phyloP scores from a whole-genome alignment of 73 alveolate species.

The Paramecium caudatum region DNA sequence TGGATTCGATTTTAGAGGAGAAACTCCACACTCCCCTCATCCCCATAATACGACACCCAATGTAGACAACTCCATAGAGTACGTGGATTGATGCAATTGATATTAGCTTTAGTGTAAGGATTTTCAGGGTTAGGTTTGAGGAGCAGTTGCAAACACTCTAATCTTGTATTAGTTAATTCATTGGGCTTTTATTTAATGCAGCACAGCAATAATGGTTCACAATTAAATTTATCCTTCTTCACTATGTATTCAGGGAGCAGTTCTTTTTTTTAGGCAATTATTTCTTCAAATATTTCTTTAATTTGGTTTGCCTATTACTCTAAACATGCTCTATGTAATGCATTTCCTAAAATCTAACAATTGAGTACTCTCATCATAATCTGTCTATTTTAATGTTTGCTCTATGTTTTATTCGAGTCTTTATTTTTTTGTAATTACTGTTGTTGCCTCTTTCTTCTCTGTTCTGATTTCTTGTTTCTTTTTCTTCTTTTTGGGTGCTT shows the following conservation, averaged over 20 bases:
- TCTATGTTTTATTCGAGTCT: not conserved
- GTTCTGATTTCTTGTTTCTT: not conserved
- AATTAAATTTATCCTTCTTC: conserved; percentile 56
- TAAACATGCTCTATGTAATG: conserved; percentile 41
- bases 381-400: conserved; percentile 10
- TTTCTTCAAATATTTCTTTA: not conserved
- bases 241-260: conserved; percentile 17
- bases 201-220: conserved; percentile 54
- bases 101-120: conserved; percentile 48
- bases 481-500: too few relatives aligned
- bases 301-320: conserved; percentile 28
- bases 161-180: not conserved
- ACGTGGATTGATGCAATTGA: conserved; percentile 60
- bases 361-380: conserved; percentile 46
- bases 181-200: conserved; percentile 37
- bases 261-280: not conserved
- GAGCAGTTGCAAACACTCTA: not conserved
- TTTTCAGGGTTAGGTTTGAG: conserved; percentile 26
- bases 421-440: not conserved
- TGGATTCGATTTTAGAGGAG: not conserved
- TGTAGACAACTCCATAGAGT: conserved; percentile 72
- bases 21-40: conserved; percentile 41
- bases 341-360: conserved; percentile 5
- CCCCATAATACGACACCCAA: conserved; percentile 73
- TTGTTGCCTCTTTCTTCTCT: not conserved